Evolutionary conservation across 2,329 filamentous ascomycete species (phyloP), one percentile per base, ranked within the genome.

Genomic region (Cytospora piceae): DNA sequence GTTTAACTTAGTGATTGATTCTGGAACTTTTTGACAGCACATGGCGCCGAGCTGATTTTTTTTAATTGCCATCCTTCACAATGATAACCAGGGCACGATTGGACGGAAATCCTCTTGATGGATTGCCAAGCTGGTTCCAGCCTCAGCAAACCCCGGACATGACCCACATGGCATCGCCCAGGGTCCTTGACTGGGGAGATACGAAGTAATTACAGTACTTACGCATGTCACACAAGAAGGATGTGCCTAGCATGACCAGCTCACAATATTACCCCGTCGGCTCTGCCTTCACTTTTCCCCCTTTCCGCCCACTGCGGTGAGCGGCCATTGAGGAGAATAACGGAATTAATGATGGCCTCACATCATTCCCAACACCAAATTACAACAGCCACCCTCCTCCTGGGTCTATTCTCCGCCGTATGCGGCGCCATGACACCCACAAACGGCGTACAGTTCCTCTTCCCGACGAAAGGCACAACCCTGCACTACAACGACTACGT

Each of bases 401-500:
- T 49, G n/a, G 46, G n/a, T 9, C 9, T 49, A 20, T 49, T 24
- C 9, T 22, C 46, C 46, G 22, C 46, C n/a, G 6, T 22, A 11
- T 8, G n/a, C 46, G 6, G 17, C 7, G 61, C 53, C 39, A 49
- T 60, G 56, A 64, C 62, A 15, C 49, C 49, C 17, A 29, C 49
- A 15, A 64, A 61, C 31, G 56, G 62, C 12, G 62, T 64, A 14
- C 46, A 60, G 6, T 60, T 64, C 42, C 62, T 64, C 6, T 64
- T 64, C 31, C 62, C 56, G 12, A 64, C 62, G 11, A 37, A 55
- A 4, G 62, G 62, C 12, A 34, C 49, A n/a, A 55, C 62, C 9
- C 51, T 64, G 24, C 62, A 64, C 51, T 61, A 64, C 22, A 60
- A 64, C 34, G 62, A 64, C 51, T 60, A 60, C 42, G 62, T 64